Conservation (phyloP, 352 stramenopile genomes). For the Phytopythium ostracodes region DNA sequence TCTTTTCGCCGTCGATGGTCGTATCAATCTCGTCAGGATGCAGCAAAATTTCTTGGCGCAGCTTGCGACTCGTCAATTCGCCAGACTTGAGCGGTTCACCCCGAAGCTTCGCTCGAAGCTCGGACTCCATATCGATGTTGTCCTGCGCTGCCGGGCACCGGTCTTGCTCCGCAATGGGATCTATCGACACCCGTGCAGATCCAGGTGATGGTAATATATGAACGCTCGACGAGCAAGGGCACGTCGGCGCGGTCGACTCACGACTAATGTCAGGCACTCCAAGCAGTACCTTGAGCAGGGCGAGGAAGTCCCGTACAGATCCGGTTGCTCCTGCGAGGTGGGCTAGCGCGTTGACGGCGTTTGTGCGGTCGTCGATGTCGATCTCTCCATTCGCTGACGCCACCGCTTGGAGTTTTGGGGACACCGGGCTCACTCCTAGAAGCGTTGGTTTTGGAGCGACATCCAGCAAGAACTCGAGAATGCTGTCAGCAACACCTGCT, state of each 20-base stretch:
- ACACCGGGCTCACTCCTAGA: conserved; percentile 13
- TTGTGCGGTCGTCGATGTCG: conserved; percentile 35
- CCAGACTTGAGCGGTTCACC: background rate
- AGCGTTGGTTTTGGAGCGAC: conserved; percentile 22
- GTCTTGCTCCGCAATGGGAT: background rate
- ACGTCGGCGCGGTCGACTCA: background rate
- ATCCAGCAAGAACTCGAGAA: conserved; percentile 45
- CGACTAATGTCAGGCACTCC: conserved; percentile 21
- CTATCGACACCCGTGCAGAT: background rate
- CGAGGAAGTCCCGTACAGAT: conserved; percentile 52
- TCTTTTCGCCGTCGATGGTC: background rate
- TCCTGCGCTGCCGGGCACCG: background rate
- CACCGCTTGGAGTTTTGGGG: conserved; percentile 30
- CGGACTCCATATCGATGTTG: background rate
- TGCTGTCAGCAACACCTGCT: conserved; percentile 24
- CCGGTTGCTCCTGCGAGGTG: conserved; percentile 45
- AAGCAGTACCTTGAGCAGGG: conserved; percentile 51
- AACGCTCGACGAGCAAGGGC: background rate
- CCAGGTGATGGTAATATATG: background rate
- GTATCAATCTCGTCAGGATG: background rate
- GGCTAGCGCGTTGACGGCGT: conserved; percentile 50
- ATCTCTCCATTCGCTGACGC: conserved; percentile 15
- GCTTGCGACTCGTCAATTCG: background rate
- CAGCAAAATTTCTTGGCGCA: background rate
- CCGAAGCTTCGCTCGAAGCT: background rate